These are phyloP conservation scores for Fraxinus dipetala DNA, from an alignment of 305 asterid genomes.

Conservation along the genomic window DNA sequence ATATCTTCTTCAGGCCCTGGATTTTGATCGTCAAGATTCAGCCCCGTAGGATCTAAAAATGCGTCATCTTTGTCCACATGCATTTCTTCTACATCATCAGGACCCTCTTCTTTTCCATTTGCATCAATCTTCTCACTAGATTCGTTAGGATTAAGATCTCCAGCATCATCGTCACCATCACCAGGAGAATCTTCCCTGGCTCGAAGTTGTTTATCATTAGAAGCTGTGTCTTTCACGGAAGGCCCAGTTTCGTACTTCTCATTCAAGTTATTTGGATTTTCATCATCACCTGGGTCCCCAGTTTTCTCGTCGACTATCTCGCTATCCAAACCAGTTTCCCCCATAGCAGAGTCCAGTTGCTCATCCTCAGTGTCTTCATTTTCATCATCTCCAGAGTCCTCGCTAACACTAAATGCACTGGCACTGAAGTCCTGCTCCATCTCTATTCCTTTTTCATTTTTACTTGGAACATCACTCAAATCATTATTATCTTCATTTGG, in stretches of 20 bases:
- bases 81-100: slow-evolving; percentile 57
- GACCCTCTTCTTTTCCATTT: slow-evolving; percentile 42
- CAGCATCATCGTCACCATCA: slow-evolving; percentile 39
- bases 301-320: slow-evolving; percentile 80
- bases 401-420: slow-evolving; percentile 70
- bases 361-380: slow-evolving; percentile 50
- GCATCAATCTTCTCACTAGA: slow-evolving; percentile 41
- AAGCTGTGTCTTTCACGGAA: slow-evolving; percentile 49
- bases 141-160: slow-evolving; percentile 45
- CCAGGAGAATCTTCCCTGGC: slow-evolving; percentile 61
- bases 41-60: slow-evolving; percentile 59
- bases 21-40: slow-evolving; percentile 55
- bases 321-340: slow-evolving; percentile 64
- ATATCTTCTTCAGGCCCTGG: slow-evolving; percentile 44
- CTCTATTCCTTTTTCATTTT: slow-evolving; percentile 83
- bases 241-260: slow-evolving; percentile 87
- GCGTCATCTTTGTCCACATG: slow-evolving; percentile 61
- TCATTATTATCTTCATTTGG: slow-evolving; percentile 54
- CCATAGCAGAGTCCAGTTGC: slow-evolving; percentile 75
- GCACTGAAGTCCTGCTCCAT: slow-evolving; percentile 87
- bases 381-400: slow-evolving; percentile 61
- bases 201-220: slow-evolving; percentile 64
- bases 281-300: slow-evolving; percentile 47
- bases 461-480: slow-evolving; percentile 51
- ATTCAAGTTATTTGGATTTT: slow-evolving; percentile 42